Base-by-base conservation (phyloP, 768 basidiomycete species). In the Hericium rajendrae region DNA sequence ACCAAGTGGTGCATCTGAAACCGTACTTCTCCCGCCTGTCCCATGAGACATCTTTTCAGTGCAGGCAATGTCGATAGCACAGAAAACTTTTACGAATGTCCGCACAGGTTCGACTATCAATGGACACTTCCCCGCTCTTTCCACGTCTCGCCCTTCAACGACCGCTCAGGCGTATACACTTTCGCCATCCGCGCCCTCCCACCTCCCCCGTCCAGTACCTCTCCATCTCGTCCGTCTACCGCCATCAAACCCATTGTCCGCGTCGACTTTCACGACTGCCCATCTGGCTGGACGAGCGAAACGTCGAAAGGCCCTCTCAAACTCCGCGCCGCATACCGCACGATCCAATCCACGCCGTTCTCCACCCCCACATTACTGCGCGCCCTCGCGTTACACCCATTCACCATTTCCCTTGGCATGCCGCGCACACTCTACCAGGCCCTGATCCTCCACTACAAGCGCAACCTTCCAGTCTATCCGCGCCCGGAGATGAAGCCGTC, bases 141-240 rank as follows among this genome's bases (percentile, higher is more conserved):
- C 66, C 85, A 88, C 62, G 86, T 88, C 51, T 88, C 85, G 0
- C 85, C 87, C 0, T 88, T 88, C 74, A 88, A 87, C 66, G 83
- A 86, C 62, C 76, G 85, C 3, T 73, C 76, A 22, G 85, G 86
- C 0, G 84, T 74, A 66, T 88, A 88, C 70, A 77, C 71, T 3
- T 73, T 86, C 16, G 76, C 82, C 48, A 64, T 88, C 20, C 71
- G 72, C 57, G 65, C 71, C 11, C 85, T 85, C 4, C 59, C 76
- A 11, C 53, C n/a, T 64, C 46, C 51, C 58, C 57, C 57, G 65
- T 8, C 20, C 51, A 32, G 32, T 16, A 48, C 6, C 32, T 43
- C 24, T 37, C 22, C 49, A 12, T 28, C 49, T n/a, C 60, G 53
- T 10, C 5, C 32, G 4, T 9, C 66, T 62, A 39, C 72, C 38